Evolutionary conservation across 257 asterid species (phyloP), one percentile per base, ranked within the genome.

Genomic region (Echium plantagineum): DNA sequence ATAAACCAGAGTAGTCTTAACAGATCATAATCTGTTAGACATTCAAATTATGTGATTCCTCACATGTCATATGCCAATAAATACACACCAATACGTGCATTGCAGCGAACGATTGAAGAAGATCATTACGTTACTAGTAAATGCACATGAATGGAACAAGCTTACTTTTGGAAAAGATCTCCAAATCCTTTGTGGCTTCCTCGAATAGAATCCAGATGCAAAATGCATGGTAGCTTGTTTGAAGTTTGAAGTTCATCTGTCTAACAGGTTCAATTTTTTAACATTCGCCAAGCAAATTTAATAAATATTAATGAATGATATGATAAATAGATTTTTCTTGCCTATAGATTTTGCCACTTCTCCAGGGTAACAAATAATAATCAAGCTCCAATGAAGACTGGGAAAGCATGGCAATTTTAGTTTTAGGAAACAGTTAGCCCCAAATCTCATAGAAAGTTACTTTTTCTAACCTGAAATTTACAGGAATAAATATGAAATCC

Each of bases 371-470:
- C 98, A 93, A 59, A 93, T 68, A 57, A 93, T 72, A 60, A 93
- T 71, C 89, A 93, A 81, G 81, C 98, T 93, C 98, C 98, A 93
- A 81, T 93, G 98, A 65, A 84, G 78, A 69, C 98, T 93, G 83
- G 52, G 66, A 62, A 60, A 62, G n/a, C 31, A 47, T 54, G 46
- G 17, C 55, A 57, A 60, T 35, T 35, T 35, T 35, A 6, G 49
- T 42, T 28, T 28, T 42, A 13, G 3, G 15, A 42, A 42, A 42
- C 49, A 1, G 49, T 42, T 42, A 42, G 13, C 16, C 13, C 49
- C 13, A 42, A 13, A 42, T 42, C 49, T 3, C 12, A 42, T 18
- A 66, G 55, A 58, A 54, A 35, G 63, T 28, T 35, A 75, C 52
- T 47, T 62, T 70, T 66, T 72, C 67, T 79, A 66, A 89, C 98